Conservation (phyloP, 805 yeast species). For the Myxozyma neglecta region DNA sequence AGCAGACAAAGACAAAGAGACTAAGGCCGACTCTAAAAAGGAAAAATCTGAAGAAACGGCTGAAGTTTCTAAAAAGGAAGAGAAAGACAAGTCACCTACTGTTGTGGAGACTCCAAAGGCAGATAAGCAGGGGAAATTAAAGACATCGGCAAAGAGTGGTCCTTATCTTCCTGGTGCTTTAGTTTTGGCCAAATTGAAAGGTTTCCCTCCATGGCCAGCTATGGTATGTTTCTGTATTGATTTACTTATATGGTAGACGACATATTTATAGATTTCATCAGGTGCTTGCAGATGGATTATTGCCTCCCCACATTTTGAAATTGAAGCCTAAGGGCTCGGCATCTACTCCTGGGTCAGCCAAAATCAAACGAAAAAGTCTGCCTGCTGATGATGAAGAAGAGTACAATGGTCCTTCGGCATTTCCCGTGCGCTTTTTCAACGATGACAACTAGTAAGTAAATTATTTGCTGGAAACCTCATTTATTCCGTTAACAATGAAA, state of each 20-base stretch:
- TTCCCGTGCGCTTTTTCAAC: constrained; percentile 66
- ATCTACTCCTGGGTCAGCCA: constrained; percentile 35
- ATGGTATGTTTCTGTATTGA: constrained; percentile 47
- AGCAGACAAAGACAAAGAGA: background rate
- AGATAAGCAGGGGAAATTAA: background rate
- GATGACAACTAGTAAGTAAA: constrained; percentile 57
- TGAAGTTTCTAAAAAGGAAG: background rate
- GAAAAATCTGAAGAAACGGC: background rate
- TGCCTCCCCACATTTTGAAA: constrained; percentile 33
- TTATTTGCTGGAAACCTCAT: background rate
- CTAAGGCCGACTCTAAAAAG: background rate
- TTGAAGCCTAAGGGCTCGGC: constrained; percentile 49
- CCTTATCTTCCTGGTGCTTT: constrained; percentile 50
- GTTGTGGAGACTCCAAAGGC: background rate
- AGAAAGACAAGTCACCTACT: background rate
- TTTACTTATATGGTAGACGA: background rate
- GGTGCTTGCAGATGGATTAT: constrained; percentile 34
- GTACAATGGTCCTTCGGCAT: constrained; percentile 26
- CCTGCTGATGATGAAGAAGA: constrained; percentile 14
- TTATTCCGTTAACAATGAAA: background rate
- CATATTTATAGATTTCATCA: background rate
- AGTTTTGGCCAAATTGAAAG: constrained; percentile 79
- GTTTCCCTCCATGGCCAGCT: constrained; percentile 91
- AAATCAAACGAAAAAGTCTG: constrained; percentile 31
- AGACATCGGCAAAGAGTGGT: background rate